A percentile compares a stretch with the other conserved stretches of the same genome.
These are phyloP conservation scores for Pachysolen tannophilus DNA, from an alignment of 805 yeast species.

Conservation along the genomic window DNA sequence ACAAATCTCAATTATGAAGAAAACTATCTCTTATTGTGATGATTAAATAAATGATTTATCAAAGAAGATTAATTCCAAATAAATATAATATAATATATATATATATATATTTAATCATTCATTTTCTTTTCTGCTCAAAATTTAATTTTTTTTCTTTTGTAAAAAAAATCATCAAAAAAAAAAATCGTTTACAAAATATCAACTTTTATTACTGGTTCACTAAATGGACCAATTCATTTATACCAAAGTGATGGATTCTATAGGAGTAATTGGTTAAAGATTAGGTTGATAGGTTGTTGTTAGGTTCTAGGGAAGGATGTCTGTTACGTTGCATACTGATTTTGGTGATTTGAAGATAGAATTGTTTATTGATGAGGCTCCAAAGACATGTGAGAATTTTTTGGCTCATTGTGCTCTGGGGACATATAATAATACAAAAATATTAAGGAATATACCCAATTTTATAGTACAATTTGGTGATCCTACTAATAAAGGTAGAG, in stretches of 20 bases:
- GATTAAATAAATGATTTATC: too few relatives aligned
- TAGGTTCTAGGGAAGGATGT: conserved; percentile 12
- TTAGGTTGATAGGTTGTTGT: neutral
- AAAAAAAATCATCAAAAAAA: too few relatives aligned
- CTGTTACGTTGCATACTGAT: conserved; percentile 27
- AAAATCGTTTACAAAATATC: too few relatives aligned
- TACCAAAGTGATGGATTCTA: neutral
- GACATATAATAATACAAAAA: conserved; percentile 23
- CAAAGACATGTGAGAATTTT: conserved; percentile 29
- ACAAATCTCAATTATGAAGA: too few relatives aligned
- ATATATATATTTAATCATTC: too few relatives aligned
- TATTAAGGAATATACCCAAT: conserved; percentile 38
- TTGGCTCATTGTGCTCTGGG: conserved; percentile 38
- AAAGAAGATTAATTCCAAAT: too few relatives aligned
- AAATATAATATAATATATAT: too few relatives aligned
- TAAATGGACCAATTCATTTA: too few relatives aligned
- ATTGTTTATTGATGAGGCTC: conserved; percentile 28
- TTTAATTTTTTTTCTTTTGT: too few relatives aligned
- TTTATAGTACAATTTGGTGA: conserved; percentile 45
- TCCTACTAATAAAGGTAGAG: conserved; percentile 21
- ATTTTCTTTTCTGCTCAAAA: too few relatives aligned
- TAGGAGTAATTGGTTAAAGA: neutral
- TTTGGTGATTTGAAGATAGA: conserved; percentile 30
- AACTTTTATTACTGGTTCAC: too few relatives aligned
- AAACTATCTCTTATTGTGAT: too few relatives aligned